Evolutionary conservation across 345 rosid genomes (phyloP).

Genomic region (Adansonia digitata): DNA sequence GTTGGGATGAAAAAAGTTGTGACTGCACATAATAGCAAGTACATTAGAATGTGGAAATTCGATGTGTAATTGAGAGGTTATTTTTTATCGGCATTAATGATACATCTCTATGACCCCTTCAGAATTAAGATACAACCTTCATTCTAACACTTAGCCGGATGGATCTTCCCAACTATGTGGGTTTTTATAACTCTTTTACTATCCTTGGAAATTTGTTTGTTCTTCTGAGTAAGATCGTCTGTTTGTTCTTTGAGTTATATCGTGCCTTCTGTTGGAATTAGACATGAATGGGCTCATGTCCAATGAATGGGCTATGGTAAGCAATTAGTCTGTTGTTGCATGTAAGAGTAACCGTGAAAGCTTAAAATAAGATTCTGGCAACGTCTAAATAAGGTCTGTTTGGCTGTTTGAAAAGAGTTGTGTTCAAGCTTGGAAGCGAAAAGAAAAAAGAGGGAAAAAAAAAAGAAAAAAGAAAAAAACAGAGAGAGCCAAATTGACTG

Average conservation of each 20-base stretch:
- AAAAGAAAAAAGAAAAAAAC: too few species aligned
- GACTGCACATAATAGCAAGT: slow-evolving; percentile 58
- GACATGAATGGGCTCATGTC: too few species aligned
- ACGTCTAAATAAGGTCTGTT: not conserved
- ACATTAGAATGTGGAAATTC: slow-evolving; percentile 69
- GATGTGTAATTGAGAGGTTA: slow-evolving; percentile 9
- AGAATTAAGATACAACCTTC: not conserved
- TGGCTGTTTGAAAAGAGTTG: not conserved
- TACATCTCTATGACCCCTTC: not conserved
- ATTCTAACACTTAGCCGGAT: too few species aligned
- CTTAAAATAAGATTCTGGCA: not conserved
- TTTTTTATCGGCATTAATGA: not conserved
- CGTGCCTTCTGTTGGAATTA: too few species aligned
- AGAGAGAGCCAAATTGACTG: not conserved
- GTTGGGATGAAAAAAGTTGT: slow-evolving; percentile 81
- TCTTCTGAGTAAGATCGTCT: too few species aligned
- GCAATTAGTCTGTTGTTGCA: not conserved
- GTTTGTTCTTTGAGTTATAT: too few species aligned
- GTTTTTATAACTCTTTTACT: too few species aligned
- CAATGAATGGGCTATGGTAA: not conserved
- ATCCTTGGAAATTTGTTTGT: not conserved
- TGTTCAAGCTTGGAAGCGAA: not conserved
- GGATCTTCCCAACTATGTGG: not conserved
- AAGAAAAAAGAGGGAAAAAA: too few species aligned
- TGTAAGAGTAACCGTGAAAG: not conserved